Evolutionary conservation across 805 yeast species (phyloP), one percentile per base, ranked within the genome.

Genomic region (Yarrowia porcina): DNA sequence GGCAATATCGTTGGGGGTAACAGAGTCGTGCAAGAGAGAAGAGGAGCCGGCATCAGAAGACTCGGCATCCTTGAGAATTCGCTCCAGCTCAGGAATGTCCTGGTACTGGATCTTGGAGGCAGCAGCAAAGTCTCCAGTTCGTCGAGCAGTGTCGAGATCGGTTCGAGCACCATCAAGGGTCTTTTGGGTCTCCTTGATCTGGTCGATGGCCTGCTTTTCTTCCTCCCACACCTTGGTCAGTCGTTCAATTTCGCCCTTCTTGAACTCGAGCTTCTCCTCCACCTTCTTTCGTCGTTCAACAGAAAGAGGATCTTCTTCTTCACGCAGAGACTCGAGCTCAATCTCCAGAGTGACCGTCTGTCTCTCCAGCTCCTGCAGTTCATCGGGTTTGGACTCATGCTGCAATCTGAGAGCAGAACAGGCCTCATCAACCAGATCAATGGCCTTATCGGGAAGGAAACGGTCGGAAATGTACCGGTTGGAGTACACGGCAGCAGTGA

Each of bases 321-420:
- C 94, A 70, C 93, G 84, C 70, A 94, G 79, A 0, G 97, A 90
- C 75, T 93, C 99, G 64, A 94, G 80, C 75, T 94, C 99, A 68
- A 94, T 94, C 75, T 92, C 92, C 65, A 94, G 87, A 4, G 97
- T 94, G 91, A 93, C 90, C 50, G 93, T 85, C 28, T 86, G 81
- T 66, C 98, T 83, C 73, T 93, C 98, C 64, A 93, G 79, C 50
- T 86, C 89, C 70, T 91, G 93, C 61, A 94, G 89, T 1, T 92
- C 90, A 71, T 93, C 99, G 0, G 99, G 99, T 72, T 91, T 92
- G 1, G 97, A 90, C 76, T 93, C 99, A 73, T 94, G 98, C 74
- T 93, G 99, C 64, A 93, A 78, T 67, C 99, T 80, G 64, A 93
- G 79, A 0, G 96, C 96, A 3, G 97, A 94, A 76, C 98, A 92